Evolutionary conservation across 2,329 filamentous ascomycete genomes (phyloP), one percentile per base, ranked within the genome.

Genomic region (Colletotrichum sp.): DNA sequence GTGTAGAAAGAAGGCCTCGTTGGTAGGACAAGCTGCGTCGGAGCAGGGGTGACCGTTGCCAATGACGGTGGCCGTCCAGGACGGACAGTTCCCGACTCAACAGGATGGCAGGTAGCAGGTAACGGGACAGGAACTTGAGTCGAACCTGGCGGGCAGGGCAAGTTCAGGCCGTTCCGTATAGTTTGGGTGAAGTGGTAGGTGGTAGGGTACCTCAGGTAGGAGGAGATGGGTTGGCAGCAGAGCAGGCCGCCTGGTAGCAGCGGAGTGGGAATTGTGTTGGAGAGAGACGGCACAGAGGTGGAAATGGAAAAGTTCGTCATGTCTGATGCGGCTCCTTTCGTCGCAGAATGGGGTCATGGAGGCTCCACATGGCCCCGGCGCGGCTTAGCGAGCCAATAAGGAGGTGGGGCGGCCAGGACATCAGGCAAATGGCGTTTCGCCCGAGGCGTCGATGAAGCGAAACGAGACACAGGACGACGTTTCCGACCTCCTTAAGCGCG

Each of bases 341-440:
- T 83, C 81, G 79, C 82, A 82, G 76, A 77, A 79, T 75, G 68
- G 76, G 75, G 76, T 78, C 70, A 75, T 74, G 70, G 64, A 57
- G 68, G 47, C 75, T 34, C 77, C 74, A 76, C 75, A 66, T 36
- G 74, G 66, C 24, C 76, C 76, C 65, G 58, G 59, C 74, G 62
- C 34, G 47, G 68, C 68, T 66, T 67, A 67, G 70, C 27, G 27
- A 71, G 61, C 79, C 78, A 82, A 79, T 81, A 72, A 78, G 57
- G 63, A 63, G n/a, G 34, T 27, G 31, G 5, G 16, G 11, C 70
- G 29, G 64, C 69, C 69, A 27, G 78, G 72, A 79, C 78, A 79
- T 81, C 80, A 82, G 78, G 80, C 81, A 80, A 75, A 72, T 73
- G 76, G 76, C 75, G 84, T 86, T 85, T 86, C 84, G 83, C 72